Evolutionary conservation across 2,329 filamentous ascomycete genomes (phyloP), one percentile per base, ranked within the genome.

Genomic region (Akanthomyces lecanii): DNA sequence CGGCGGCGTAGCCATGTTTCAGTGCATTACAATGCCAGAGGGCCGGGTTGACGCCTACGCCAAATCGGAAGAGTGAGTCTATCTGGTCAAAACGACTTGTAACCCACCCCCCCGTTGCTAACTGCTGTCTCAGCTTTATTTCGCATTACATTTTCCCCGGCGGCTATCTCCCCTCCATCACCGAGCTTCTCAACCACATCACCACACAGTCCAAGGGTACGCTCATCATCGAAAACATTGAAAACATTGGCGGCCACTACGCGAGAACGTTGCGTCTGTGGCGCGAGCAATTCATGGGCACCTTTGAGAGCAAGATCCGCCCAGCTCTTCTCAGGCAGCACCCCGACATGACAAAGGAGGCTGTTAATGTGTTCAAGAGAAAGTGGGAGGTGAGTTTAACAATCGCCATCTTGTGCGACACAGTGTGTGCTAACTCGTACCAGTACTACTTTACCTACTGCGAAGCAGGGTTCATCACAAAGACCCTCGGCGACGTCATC

Each of bases 11-110:
- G 87, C 85, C 7, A 84, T 89, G 54, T 90, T 92, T 73, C 89
- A 91, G 72, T 90, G 88, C 73, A 91, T 91, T 70, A 91, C 89
- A 2, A 91, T 91, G 83, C 88, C 88, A 0, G 87, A 91, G 70
- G 77, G 81, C 45, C 81, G 87, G 58, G 88, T 90, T 70, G 84
- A 85, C 66, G 82, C 81, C 8, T 91, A 91, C 70, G 81, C 84
- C 21, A 85, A 82, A 68, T 82, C 83, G 3, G 85, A 89, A 72
- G 89, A 91, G 80, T 82, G 65, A 74, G 78, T 74, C 16, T 2
- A 10, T 8, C 11, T 5, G 16, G 10, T 38, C 1, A 25, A 4
- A 11, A 16, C 25, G 4, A 28, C n/a, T 2, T 36, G 4, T 25
- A 14, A 6, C 16, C 5, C 3, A 5, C 1, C 5, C 21, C 1